Conservation (phyloP, 306 rosid species). For the Sphenostylis stenocarpa region DNA sequence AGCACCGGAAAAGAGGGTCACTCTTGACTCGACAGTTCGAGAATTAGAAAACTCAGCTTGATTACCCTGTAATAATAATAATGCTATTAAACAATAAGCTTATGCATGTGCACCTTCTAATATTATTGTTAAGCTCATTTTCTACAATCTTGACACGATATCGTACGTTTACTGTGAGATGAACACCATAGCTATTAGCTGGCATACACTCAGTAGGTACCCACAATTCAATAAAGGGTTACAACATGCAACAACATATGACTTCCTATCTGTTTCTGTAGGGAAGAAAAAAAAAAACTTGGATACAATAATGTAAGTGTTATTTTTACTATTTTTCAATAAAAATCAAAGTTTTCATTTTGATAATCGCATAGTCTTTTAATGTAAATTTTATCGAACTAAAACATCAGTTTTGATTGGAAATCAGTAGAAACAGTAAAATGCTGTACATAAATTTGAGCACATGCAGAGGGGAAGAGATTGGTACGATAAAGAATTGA, state of each 20-base stretch:
- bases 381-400: too few species aligned
- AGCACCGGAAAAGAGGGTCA: neutral
- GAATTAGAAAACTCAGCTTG: neutral
- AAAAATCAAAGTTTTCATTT: too few species aligned
- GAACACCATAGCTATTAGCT: neutral
- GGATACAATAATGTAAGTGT: too few species aligned
- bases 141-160: neutral
- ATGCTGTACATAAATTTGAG: too few species aligned
- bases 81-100: neutral
- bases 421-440: too few species aligned
- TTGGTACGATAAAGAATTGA: neutral
- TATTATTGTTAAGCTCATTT: neutral
- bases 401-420: too few species aligned
- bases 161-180: neutral
- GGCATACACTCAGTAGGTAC: neutral
- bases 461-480: neutral
- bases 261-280: neutral
- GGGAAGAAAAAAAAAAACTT: neutral
- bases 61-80: neutral
- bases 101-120: conserved; percentile 16
- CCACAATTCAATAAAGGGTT: neutral
- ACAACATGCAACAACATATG: neutral
- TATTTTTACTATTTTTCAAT: too few species aligned
- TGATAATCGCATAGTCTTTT: too few species aligned
- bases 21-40: neutral